Evolutionary conservation across 495 filamentous ascomycete genomes (phyloP).

Genomic region (Penicillium paxilli): DNA sequence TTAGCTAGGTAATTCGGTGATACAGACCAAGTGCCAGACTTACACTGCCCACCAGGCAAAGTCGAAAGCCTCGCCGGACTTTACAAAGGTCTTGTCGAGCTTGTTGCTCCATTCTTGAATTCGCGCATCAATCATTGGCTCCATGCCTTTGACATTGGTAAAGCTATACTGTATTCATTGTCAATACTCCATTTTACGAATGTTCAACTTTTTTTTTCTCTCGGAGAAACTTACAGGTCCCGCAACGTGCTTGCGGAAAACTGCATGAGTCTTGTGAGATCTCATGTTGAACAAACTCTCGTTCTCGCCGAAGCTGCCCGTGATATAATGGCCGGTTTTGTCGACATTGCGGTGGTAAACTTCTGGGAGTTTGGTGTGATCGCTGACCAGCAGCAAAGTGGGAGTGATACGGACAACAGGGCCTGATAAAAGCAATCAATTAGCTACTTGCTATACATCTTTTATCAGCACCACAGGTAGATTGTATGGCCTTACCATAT

Average conservation of each 20-base stretch:
- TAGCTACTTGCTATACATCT: neutral
- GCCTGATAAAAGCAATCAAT: constrained; percentile 21
- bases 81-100: constrained; percentile 41
- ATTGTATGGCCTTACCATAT: constrained; percentile 40
- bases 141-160: constrained; percentile 52
- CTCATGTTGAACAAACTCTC: constrained; percentile 52
- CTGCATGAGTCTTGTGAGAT: constrained; percentile 47
- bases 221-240: constrained; percentile 24
- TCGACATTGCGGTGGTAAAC: constrained; percentile 56
- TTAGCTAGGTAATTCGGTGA: neutral
- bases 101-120: constrained; percentile 46
- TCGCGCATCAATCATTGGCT: constrained; percentile 47
- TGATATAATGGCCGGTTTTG: constrained; percentile 55
- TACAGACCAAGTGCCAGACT: constrained; percentile 17
- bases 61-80: constrained; percentile 47
- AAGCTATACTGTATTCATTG: constrained; percentile 47
- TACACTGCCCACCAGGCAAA: constrained; percentile 54
- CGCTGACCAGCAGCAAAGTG: constrained; percentile 45
- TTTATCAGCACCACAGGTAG: neutral
- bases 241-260: constrained; percentile 44
- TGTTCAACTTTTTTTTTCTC: neutral
- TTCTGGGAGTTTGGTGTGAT: constrained; percentile 47
- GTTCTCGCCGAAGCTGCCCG: constrained; percentile 48
- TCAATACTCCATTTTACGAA: constrained; percentile 8
- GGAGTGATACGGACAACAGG: constrained; percentile 47